These are phyloP conservation scores for Pseudopyrenochaeta lycopersici DNA, from an alignment of 2,329 filamentous ascomycete species.

Conservation along the genomic window DNA sequence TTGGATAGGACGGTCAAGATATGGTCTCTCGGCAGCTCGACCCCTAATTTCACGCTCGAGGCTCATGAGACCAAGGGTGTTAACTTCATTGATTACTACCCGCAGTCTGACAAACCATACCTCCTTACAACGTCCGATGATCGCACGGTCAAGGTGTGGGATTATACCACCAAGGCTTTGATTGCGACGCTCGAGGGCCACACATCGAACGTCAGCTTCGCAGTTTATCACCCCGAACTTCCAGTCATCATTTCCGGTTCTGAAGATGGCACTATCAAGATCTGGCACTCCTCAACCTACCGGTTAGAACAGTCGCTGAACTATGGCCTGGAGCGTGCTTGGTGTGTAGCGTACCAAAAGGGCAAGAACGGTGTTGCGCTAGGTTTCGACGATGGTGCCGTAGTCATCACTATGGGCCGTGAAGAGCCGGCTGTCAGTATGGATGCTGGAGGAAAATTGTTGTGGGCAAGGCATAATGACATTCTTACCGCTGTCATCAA, in stretches of 20 bases:
- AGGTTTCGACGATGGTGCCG: constrained; percentile 96
- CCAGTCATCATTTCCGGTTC: constrained; percentile 98
- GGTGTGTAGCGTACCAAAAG: constrained; percentile 96
- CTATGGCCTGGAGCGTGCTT: constrained; percentile 94
- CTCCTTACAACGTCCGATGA: constrained; percentile 97
- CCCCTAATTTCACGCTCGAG: constrained; percentile 94
- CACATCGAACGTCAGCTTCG: constrained; percentile 97
- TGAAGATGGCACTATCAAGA: constrained; percentile 95
- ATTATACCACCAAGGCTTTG: constrained; percentile 97
- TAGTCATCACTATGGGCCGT: constrained; percentile 96
- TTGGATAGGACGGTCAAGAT: constrained; percentile 97
- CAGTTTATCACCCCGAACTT: constrained; percentile 95
- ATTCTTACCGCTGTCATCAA: constrained; percentile 96
- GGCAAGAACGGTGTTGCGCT: constrained; percentile 94
- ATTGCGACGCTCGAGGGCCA: constrained; percentile 97
- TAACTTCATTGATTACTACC: constrained; percentile 93
- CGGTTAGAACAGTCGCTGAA: constrained; percentile 93
- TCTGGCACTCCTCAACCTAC: constrained; percentile 99
- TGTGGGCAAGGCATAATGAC: constrained; percentile 95
- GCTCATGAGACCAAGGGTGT: constrained; percentile 97
- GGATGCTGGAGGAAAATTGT: constrained; percentile 94
- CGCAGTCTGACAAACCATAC: constrained; percentile 77
- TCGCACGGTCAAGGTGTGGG: constrained; percentile 97
- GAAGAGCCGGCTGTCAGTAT: constrained; percentile 98
- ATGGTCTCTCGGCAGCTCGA: constrained; percentile 93